Evolutionary conservation across 2,329 filamentous ascomycete species (phyloP).

Genomic region (Phialemoniopsis sp.): DNA sequence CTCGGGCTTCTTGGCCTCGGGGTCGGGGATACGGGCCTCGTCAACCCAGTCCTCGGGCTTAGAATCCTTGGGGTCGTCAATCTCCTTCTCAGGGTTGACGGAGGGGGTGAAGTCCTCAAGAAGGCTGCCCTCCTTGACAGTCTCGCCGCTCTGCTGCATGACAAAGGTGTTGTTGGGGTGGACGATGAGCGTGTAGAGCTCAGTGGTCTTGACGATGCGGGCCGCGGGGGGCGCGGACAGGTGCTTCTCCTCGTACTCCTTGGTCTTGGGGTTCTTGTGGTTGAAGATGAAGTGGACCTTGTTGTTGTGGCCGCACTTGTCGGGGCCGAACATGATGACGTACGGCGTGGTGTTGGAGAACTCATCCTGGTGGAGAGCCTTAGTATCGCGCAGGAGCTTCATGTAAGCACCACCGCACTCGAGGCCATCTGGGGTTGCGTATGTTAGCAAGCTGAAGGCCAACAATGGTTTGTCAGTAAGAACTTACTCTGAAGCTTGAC

Average conservation of each 20-base stretch:
- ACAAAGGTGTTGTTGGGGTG: slow-evolving; percentile 94
- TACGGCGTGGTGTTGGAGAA: slow-evolving; percentile 97
- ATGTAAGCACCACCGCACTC: slow-evolving; percentile 98
- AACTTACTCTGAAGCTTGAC: slow-evolving; percentile 95
- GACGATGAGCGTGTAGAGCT: slow-evolving; percentile 95
- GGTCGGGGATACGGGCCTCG: slow-evolving; percentile 83
- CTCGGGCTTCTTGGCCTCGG: slow-evolving; percentile 91
- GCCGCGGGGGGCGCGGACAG: slow-evolving; percentile 78
- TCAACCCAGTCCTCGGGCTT: slow-evolving; percentile 98
- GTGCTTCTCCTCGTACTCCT: slow-evolving; percentile 99
- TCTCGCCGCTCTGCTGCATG: slow-evolving; percentile 87
- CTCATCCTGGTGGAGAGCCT: slow-evolving; percentile 93
- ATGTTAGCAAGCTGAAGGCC: neutral
- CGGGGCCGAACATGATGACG: slow-evolving; percentile 99
- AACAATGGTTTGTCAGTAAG: neutral
- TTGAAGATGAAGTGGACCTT: slow-evolving; percentile 99
- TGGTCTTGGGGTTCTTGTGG: slow-evolving; percentile 99
- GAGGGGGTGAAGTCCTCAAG: slow-evolving; percentile 88
- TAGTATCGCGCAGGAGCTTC: slow-evolving; percentile 98
- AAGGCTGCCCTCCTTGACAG: slow-evolving; percentile 83
- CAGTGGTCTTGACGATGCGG: slow-evolving; percentile 84
- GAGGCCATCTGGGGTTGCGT: slow-evolving; percentile 66
- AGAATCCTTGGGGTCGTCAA: slow-evolving; percentile 87
- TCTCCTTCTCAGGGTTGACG: slow-evolving; percentile 94
- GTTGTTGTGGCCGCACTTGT: slow-evolving; percentile 99